Evolutionary conservation across 2,329 filamentous ascomycete species (phyloP).

Genomic region (Botrytis pseudocinerea): DNA sequence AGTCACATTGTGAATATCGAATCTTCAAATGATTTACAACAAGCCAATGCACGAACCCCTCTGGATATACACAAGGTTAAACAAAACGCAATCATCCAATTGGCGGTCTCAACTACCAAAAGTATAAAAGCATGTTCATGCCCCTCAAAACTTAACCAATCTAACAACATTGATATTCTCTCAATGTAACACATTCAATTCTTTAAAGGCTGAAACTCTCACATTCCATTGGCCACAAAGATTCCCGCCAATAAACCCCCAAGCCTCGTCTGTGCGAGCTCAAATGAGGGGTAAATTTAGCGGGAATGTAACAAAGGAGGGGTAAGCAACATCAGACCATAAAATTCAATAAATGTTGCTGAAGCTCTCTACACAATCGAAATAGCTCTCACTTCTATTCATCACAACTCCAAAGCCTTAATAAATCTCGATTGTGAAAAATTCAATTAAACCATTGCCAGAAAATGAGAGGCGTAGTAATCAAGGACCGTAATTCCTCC

Average conservation of each 20-base stretch:
- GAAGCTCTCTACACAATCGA: background rate
- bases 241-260: background rate
- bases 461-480: slow-evolving; percentile 18
- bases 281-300: slow-evolving; percentile 19
- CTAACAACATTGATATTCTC: background rate
- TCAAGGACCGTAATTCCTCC: background rate
- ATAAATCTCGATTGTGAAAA: background rate
- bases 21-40: background rate
- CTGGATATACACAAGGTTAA: background rate
- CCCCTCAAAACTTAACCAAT: background rate
- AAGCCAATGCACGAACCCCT: background rate
- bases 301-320: slow-evolving; percentile 16
- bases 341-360: background rate
- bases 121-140: background rate
- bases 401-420: no score
- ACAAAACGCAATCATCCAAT: background rate
- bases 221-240: slow-evolving; percentile 8
- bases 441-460: background rate
- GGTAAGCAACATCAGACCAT: slow-evolving; percentile 13
- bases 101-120: background rate
- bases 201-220: background rate
- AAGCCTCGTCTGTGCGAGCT: slow-evolving; percentile 1
- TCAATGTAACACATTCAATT: background rate
- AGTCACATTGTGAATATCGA: background rate
- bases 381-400: background rate